These are phyloP conservation scores for Naumovozyma castellii DNA, from an alignment of 805 yeast species.

Conservation along the genomic window DNA sequence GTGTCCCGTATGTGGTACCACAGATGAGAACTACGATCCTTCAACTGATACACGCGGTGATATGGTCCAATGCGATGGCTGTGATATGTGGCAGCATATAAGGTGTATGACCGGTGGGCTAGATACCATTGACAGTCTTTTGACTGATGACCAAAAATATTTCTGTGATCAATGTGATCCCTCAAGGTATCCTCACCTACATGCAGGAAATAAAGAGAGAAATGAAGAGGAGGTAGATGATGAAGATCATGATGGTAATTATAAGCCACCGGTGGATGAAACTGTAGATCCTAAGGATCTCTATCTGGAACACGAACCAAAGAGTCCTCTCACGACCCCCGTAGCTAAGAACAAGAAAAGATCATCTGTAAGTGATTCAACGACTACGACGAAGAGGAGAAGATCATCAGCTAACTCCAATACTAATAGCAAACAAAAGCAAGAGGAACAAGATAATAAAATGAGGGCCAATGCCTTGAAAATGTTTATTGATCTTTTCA, in stretches of 20 bases:
- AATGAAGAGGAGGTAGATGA: slow-evolving; percentile 4
- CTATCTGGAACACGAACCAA: slow-evolving; percentile 4
- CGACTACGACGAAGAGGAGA: slow-evolving; percentile 1
- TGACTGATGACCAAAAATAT: slow-evolving; percentile 39
- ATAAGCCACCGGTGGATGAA: slow-evolving; percentile 3
- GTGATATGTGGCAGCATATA: slow-evolving; percentile 67
- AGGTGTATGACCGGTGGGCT: slow-evolving; percentile 43
- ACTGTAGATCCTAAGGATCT: slow-evolving; percentile 6
- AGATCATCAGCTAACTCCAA: slow-evolving; percentile 1
- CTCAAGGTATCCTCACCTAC: slow-evolving; percentile 29
- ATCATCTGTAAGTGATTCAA: not conserved
- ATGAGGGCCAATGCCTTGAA: slow-evolving; percentile 41
- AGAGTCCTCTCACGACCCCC: no score
- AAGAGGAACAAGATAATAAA: slow-evolving; percentile 21
- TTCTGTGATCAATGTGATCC: slow-evolving; percentile 48
- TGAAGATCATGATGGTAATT: slow-evolving; percentile 4
- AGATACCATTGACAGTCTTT: slow-evolving; percentile 15
- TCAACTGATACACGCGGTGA: slow-evolving; percentile 42
- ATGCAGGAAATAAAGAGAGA: slow-evolving; percentile 17
- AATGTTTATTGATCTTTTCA: slow-evolving; percentile 41
- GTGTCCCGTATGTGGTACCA: slow-evolving; percentile 56
- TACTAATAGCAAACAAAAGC: slow-evolving; percentile 6
- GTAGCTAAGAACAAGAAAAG: not conserved
- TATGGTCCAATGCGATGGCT: slow-evolving; percentile 59
- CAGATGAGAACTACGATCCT: slow-evolving; percentile 47